Evolutionary conservation across 1,284 basidiomycete genomes (phyloP), one percentile per base, ranked within the genome.

Genomic region (Marasmius fiardii): DNA sequence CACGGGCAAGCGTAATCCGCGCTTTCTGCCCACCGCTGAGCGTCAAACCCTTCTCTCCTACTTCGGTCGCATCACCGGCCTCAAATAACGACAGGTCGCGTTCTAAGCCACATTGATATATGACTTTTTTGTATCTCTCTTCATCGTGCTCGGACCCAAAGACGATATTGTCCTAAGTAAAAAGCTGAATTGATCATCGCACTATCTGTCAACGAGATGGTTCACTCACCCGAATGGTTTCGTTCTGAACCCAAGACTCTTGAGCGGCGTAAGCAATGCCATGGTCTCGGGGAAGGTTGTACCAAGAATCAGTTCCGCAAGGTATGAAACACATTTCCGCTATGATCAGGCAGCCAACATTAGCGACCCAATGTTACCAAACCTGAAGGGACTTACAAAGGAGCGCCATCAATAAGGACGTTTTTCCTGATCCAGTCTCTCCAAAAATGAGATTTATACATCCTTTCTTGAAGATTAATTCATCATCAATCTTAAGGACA

Each of bases 141-240:
- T 86, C 81, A 58, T 90, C 80, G 61, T 80, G 92, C 0, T 86
- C 82, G 3, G 87, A 73, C 33, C 90, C 88, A 68, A 96, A 96
- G 24, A 94, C 62, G 59, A 97, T 94, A 63, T 96, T 97, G 49
- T 92, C 86, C 64, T 72, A 68, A n/a, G n/a, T n/a, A n/a, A n/a
- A n/a, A n/a, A n/a, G n/a, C n/a, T n/a, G n/a, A n/a, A n/a, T n/a
- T n/a, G n/a, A n/a, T n/a, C n/a, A n/a, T n/a, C n/a, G n/a, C n/a
- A n/a, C n/a, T n/a, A n/a, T n/a, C n/a, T n/a, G n/a, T n/a, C n/a
- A n/a, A n/a, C n/a, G n/a, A n/a, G n/a, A n/a, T n/a, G n/a, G n/a
- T n/a, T n/a, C n/a, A n/a, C n/a, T n/a, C n/a, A n/a, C n/a, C n/a
- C n/a, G n/a, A 58, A 74, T 75, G 3, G 68, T 75, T 55, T 73